Evolutionary conservation across 2,329 filamentous ascomycete genomes (phyloP).

Genomic region (Phyllosticta citriasiana): DNA sequence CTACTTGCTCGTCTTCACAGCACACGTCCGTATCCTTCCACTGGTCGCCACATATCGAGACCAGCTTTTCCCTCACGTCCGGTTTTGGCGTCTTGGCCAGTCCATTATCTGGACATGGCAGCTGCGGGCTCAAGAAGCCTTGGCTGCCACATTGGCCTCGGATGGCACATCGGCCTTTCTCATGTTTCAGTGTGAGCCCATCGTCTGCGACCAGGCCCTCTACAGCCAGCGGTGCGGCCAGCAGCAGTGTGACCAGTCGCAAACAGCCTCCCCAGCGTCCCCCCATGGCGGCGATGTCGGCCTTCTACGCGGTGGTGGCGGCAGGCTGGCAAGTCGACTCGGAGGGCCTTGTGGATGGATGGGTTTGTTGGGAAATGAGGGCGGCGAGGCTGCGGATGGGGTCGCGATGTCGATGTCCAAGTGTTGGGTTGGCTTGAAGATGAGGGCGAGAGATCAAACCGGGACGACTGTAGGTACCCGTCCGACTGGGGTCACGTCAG

Average conservation of each 20-base stretch:
- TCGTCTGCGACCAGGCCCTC: slow-evolving; percentile 9
- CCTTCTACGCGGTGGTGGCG: not conserved
- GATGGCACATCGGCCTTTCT: slow-evolving; percentile 80
- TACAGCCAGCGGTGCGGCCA: slow-evolving; percentile 1
- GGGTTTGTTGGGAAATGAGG: not conserved
- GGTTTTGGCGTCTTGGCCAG: slow-evolving; percentile 64
- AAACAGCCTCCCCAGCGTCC: slow-evolving; percentile 7
- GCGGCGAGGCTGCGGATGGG: not conserved
- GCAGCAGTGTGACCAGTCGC: slow-evolving; percentile 8
- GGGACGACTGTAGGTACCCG: not conserved
- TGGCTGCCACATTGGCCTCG: slow-evolving; percentile 86
- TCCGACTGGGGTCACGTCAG: not conserved
- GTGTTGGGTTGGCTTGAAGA: not conserved
- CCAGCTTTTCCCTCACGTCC: slow-evolving; percentile 63
- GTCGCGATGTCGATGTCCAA: not conserved
- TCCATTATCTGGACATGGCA: slow-evolving; percentile 89
- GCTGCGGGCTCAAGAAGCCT: slow-evolving; percentile 76
- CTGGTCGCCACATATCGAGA: slow-evolving; percentile 75
- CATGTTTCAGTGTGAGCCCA: slow-evolving; percentile 50
- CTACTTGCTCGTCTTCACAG: slow-evolving; percentile 69
- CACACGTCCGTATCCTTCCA: slow-evolving; percentile 81
- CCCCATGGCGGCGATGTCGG: slow-evolving; percentile 6
- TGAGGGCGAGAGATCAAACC: not conserved
- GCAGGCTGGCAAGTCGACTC: not conserved
- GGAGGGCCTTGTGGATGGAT: not conserved